Evolutionary conservation across 2,329 filamentous ascomycete species (phyloP).

Genomic region (Cytospora piceicola): DNA sequence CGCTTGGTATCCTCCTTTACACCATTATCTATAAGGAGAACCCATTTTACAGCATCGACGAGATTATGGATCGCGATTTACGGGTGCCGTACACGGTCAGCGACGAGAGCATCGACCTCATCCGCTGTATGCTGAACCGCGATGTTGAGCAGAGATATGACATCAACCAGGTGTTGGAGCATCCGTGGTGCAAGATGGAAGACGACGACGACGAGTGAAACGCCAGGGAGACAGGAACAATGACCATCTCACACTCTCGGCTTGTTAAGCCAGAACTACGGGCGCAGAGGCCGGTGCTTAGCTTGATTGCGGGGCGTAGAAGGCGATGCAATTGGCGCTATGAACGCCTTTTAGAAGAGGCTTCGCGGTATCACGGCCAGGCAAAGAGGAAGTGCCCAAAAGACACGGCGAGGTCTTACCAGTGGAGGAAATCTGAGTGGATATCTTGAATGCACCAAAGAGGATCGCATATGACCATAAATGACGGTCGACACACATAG

Average conservation of each 20-base stretch:
- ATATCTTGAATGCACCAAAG: background rate
- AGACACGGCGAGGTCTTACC: background rate
- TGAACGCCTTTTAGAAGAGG: background rate
- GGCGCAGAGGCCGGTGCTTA: background rate
- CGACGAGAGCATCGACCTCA: conserved; percentile 89
- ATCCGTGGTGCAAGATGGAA: conserved; percentile 70
- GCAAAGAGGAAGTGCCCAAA: background rate
- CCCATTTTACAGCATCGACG: conserved; percentile 97
- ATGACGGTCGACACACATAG: background rate
- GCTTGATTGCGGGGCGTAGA: background rate
- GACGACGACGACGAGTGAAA: conserved; percentile 7
- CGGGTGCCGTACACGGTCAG: conserved; percentile 87
- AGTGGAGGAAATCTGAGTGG: background rate
- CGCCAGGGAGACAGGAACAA: background rate
- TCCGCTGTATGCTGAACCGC: conserved; percentile 89
- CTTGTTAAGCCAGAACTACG: background rate
- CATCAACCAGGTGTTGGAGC: conserved; percentile 86
- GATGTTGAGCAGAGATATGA: conserved; percentile 81
- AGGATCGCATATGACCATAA: background rate
- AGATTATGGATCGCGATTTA: conserved; percentile 97
- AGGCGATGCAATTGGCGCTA: background rate
- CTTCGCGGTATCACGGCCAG: background rate
- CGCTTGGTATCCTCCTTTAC: conserved; percentile 93
- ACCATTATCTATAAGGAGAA: conserved; percentile 99
- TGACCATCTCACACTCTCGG: background rate